phyloP scores from a whole-genome alignment of 495 filamentous ascomycete species.

The Pyrenopolyporus hunteri region DNA sequence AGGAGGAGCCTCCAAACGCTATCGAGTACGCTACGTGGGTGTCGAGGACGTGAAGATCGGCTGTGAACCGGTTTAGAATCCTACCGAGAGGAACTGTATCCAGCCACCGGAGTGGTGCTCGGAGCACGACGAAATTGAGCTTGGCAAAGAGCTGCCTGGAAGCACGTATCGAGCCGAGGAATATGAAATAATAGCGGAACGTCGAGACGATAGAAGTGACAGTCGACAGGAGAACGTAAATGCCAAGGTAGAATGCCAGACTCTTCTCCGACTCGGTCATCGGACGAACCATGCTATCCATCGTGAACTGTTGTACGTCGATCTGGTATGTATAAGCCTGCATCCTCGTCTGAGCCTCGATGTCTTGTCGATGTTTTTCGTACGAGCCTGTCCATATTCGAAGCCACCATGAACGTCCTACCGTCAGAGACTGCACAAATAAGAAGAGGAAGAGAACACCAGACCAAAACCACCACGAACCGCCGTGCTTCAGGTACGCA shows the following conservation, averaged over 20 bases:
- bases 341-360: constrained; percentile 30
- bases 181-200: constrained; percentile 63
- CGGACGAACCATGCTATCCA: constrained; percentile 40
- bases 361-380: constrained; percentile 38
- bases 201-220: constrained; percentile 62
- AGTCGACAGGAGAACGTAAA: constrained; percentile 70
- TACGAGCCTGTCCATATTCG: constrained; percentile 67
- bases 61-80: constrained; percentile 79
- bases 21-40: constrained; percentile 66
- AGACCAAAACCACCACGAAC: constrained; percentile 68
- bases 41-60: constrained; percentile 77
- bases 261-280: constrained; percentile 32
- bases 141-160: constrained; percentile 69
- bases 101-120: constrained; percentile 75
- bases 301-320: constrained; percentile 47
- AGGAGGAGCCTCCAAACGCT: constrained; percentile 58
- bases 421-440: constrained; percentile 53
- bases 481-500: constrained; percentile 68
- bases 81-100: constrained; percentile 82
- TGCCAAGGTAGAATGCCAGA: constrained; percentile 66
- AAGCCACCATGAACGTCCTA: constrained; percentile 69
- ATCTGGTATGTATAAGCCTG: constrained; percentile 45
- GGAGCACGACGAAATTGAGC: constrained; percentile 68
- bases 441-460: constrained; percentile 60
- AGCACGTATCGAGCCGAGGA: constrained; percentile 63